Evolutionary conservation across 1,139 yeast genomes (phyloP), one percentile per base, ranked within the genome.

Genomic region (Meyerozyma carpophila): DNA sequence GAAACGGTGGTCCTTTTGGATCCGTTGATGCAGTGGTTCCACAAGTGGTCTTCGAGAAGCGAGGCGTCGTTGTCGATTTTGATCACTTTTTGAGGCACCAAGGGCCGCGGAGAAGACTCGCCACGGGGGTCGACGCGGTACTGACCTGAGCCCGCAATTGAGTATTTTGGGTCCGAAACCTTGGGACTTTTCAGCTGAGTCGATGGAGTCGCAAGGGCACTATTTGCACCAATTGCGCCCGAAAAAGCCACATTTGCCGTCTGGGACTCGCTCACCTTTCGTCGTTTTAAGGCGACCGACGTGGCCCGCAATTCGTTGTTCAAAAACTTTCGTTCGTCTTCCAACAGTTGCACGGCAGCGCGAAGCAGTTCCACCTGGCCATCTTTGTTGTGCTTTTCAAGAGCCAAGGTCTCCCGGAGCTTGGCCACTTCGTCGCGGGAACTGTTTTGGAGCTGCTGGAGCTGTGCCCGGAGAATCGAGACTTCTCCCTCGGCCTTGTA

Each of bases 401-500:
- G 50, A 2, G 61, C 56, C 44, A 66, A 70, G 3, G 68, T 57
- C 5, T 63, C 63, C 40, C 66, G 65, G 40, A 83, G 51, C 21
- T 69, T 67, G 16, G 58, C 59, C n/a, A 74, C 60, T 50, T 77
- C 81, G 3, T 66, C 63, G 4, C 63, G 67, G 44, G 75, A 75
- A 37, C 63, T 72, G 27, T 61, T 59, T 42, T 77, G 79, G 9
- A 77, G 55, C 41, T 74, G 73, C 16, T 73, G 65, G 40, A 87
- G 62, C 53, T 84, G 87, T 16, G 84, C 80, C 45, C 91, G 67
- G 21, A 89, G 68, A 32, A 88, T 82, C 9, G 94, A 82, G 27
- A 85, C 80, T 55, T 89, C 95, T 3, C 96, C 96, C 50, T 76
- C 82, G 0, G 89, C 82, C 34, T 70, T 67, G 47, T 69, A 70